phyloP scores from a whole-genome alignment of 2,329 filamentous ascomycete species.

The Trichophyton rubrum region DNA sequence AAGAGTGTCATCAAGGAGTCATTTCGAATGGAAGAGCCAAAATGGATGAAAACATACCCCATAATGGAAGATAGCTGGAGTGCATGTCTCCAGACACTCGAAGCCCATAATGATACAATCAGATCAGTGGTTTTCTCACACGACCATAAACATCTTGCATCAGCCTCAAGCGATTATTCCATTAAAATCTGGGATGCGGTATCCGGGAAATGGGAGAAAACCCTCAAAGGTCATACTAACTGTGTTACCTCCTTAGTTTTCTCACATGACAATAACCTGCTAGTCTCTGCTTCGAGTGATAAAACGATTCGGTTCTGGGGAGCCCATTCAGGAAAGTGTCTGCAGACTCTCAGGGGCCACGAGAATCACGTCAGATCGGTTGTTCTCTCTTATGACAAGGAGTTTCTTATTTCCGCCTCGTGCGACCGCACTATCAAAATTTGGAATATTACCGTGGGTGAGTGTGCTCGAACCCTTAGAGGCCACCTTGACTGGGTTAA shows the following conservation, averaged over 20 bases:
- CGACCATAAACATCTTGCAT: not conserved
- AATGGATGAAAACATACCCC: conserved; percentile 2
- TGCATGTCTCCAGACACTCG: conserved; percentile 3
- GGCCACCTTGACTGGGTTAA: not conserved
- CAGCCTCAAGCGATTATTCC: not conserved
- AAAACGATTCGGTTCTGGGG: not conserved
- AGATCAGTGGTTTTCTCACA: not conserved
- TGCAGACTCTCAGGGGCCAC: not conserved
- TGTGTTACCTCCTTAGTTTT: not conserved
- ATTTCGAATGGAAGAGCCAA: not conserved
- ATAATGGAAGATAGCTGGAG: not conserved
- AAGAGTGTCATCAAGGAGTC: not conserved
- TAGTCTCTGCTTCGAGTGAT: not conserved
- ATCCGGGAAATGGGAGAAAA: not conserved
- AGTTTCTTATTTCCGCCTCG: not conserved
- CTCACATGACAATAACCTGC: not conserved
- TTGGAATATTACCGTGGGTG: not conserved
- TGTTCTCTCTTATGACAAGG: not conserved
- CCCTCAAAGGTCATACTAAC: not conserved
- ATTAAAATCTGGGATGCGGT: conserved; percentile 4
- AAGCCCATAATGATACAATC: not conserved
- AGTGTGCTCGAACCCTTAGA: not conserved
- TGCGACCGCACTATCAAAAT: not conserved
- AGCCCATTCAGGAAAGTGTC: not conserved
- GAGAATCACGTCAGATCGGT: not conserved